A percentile compares a stretch with the other conserved stretches of the same genome.
Evolutionary conservation across 805 yeast genomes (phyloP).

Genomic region (Kuraishia ogatae): DNA sequence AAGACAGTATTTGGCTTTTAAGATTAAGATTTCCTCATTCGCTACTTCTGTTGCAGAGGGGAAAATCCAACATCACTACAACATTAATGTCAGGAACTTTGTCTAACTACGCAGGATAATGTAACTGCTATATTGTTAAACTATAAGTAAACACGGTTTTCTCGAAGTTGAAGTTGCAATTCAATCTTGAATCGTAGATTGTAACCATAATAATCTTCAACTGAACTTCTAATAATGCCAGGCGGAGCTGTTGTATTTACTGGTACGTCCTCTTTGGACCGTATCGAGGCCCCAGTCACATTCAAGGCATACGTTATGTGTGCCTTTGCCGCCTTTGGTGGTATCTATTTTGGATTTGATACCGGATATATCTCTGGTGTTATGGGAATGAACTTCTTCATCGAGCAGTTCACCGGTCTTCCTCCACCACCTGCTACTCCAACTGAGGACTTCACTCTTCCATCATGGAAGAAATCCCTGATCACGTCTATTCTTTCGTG

Average conservation of each 20-base stretch:
- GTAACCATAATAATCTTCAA: background rate
- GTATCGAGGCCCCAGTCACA: constrained; percentile 28
- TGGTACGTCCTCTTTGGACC: constrained; percentile 12
- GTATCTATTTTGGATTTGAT: constrained; percentile 60
- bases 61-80: background rate
- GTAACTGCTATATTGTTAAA: background rate
- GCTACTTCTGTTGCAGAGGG: background rate
- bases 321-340: constrained; percentile 60
- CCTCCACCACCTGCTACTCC: constrained; percentile 9
- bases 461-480: constrained; percentile 27
- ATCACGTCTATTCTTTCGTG: constrained; percentile 68
- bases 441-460: constrained; percentile 12
- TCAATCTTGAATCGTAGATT: background rate
- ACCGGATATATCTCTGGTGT: constrained; percentile 63
- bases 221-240: background rate
- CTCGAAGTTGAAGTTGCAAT: background rate
- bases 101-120: background rate
- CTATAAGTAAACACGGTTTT: background rate
- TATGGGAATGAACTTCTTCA: constrained; percentile 48
- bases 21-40: background rate
- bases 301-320: constrained; percentile 29
- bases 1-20: background rate
- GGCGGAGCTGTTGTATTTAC: constrained; percentile 4
- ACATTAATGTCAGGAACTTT: background rate
- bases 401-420: constrained; percentile 18